Base-by-base conservation (phyloP, 1,284 basidiomycete genomes). In the Hymenochaete sp. region DNA sequence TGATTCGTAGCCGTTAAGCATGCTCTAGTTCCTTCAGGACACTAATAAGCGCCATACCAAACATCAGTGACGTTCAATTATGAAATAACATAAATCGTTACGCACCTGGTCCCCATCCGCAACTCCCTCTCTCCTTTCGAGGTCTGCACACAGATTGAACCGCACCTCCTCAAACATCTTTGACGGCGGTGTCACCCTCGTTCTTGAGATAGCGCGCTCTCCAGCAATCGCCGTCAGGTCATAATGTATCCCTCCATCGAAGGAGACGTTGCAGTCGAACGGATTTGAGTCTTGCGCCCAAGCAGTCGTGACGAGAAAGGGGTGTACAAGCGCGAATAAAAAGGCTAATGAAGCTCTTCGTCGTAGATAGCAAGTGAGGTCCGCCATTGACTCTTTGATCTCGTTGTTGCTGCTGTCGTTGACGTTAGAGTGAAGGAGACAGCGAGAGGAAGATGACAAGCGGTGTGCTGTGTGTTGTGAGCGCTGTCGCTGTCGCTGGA, bases 1-100 rank as follows among this genome's bases (percentile, higher is more conserved):
- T 66, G 56, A 57, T 85, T 87, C 29, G 70, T 71, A 55, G 71
- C 75, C 3, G 75, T 82, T 27, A 87, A 65, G 60, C 86, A 90
- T 43, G 76, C 84, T 55, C 78, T 68, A 35, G 82, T 82, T 26
- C 75, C 82, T 28, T 57, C 47, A 27, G 72, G 62, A 66, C 86
- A 90, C 85, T 89, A 54, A 6, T 19, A 35, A 6, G 8, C 6
- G 21, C 8, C 5, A 19, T 35, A n/a, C 14, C 32, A n/a, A n/a
- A 35, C 14, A 16, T n/a, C 14, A 35, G 21, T 14, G n/a, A n/a
- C n/a, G n/a, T n/a, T n/a, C n/a, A n/a, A n/a, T n/a, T n/a, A n/a
- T 7, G 14, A 21, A 39, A 46, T 38, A 14, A 8, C 10, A 7
- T 32, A 26, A 4, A 13, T 18, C 11, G 16, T 13, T 18, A 57